Base-by-base conservation (phyloP, 768 basidiomycete genomes). In the Collybia sordida region DNA sequence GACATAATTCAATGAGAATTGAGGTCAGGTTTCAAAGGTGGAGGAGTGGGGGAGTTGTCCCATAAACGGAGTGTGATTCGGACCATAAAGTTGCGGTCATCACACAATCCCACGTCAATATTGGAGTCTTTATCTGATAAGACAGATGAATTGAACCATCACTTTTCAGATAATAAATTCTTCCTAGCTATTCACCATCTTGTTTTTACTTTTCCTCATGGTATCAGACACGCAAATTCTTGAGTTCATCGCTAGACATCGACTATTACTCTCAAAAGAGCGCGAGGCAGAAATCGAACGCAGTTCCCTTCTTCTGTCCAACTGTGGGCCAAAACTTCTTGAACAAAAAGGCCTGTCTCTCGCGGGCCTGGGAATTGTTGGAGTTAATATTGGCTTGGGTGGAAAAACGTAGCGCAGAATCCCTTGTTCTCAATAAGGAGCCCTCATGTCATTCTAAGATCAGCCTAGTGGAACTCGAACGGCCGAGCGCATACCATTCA, bases 331-430 rank as follows among this genome's bases (percentile, higher is more conserved):
- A 0, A 90, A 85, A 55, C 72, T 94, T 7, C 76, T 98, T n/a
- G 93, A 96, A 64, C 85, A 89, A 56, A 86, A 88, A 50, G 95
- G 95, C 3, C 73, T 98, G 8, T 86, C 91, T 0, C 65, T 97
- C 1, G 80, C 79, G 23, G 86, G 86, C 39, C 73, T 98, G 4
- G 83, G 89, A 1, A 70, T 92, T 1, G 75, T 80, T 1, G 75
- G 78, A 21, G 75, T 93, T n/a, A 84, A 80, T 44, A 78, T 97
- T 15, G 96, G 95, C 2, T 77, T 98, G 3, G 95, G 93, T 22
- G 95, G 94, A 22, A 95, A 94, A 73, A 94, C 85, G 93, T 96
- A 65, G 63, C 25, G 24, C n/a, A 3, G 24, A 49, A 38, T 39
- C 28, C 42, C 21, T 22, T 40, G 35, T 19, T 40, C 46, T 43